These are phyloP conservation scores for Histomonas meleagridis DNA, from an alignment of 208 protist species.

Conservation along the genomic window DNA sequence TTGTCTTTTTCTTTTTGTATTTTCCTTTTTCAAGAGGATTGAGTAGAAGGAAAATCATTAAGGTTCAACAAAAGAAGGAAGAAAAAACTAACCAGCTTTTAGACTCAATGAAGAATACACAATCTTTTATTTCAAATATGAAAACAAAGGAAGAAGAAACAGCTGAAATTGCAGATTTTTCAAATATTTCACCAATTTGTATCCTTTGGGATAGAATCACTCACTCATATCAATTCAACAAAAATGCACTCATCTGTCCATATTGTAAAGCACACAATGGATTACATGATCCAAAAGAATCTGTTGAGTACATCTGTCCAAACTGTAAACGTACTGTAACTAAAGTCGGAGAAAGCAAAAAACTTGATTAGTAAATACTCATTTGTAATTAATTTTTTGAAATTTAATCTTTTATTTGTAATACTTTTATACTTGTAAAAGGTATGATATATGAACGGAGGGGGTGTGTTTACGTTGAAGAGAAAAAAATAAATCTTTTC, in stretches of 20 bases:
- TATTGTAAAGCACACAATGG: background rate
- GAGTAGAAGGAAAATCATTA: background rate
- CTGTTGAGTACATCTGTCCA: background rate
- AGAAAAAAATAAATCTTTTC: too few species aligned
- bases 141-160: background rate
- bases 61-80: background rate
- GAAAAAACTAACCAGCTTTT: background rate
- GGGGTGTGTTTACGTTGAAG: too few species aligned
- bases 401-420: too few species aligned
- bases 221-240: background rate
- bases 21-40: background rate
- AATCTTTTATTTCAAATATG: background rate
- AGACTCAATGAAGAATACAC: background rate
- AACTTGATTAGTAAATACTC: too few species aligned
- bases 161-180: background rate
- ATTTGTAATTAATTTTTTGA: too few species aligned
- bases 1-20: background rate
- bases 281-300: background rate
- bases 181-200: background rate
- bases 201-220: background rate
- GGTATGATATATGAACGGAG: too few species aligned
- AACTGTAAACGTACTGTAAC: too few species aligned
- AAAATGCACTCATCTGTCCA: background rate
- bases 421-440: too few species aligned
- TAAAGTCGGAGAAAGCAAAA: too few species aligned